A percentile compares a stretch with the other conserved stretches of the same genome.
Evolutionary conservation across 495 filamentous ascomycete species (phyloP).

Genomic region (Achaetomiella virescens): DNA sequence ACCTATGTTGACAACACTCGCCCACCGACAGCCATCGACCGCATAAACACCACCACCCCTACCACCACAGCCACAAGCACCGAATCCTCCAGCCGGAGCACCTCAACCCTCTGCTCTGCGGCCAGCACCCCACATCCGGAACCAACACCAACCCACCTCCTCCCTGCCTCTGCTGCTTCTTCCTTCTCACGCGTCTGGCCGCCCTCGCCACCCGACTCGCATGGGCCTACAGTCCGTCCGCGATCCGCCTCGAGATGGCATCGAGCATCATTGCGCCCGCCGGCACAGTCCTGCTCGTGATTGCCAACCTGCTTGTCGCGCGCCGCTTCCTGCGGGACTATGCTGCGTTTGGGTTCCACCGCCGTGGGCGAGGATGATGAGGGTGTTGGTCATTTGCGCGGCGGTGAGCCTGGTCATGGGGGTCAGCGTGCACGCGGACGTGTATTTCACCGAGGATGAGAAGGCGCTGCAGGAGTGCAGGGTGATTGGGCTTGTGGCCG

Average conservation of each 20-base stretch:
- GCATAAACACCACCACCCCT: neutral
- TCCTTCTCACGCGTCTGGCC: conserved; percentile 43
- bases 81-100: neutral
- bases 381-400: conserved; percentile 52
- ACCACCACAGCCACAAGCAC: neutral
- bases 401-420: conserved; percentile 56
- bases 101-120: no score
- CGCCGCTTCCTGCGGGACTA: conserved; percentile 68
- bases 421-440: conserved; percentile 56
- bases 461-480: conserved; percentile 33
- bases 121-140: no score
- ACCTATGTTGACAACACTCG: neutral
- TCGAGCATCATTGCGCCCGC: conserved; percentile 63
- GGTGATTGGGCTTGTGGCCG: conserved; percentile 58
- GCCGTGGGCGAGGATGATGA: conserved; percentile 41
- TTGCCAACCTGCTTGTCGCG: conserved; percentile 67
- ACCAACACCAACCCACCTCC: no score
- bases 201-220: conserved; percentile 57
- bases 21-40: neutral
- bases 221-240: conserved; percentile 40
- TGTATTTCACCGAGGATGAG: conserved; percentile 53
- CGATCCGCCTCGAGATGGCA: conserved; percentile 43
- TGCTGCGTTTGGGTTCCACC: conserved; percentile 62
- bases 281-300: conserved; percentile 62
- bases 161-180: conserved; percentile 4